Evolutionary conservation across 495 filamentous ascomycete genomes (phyloP), one percentile per base, ranked within the genome.

Genomic region (Chaetomium cochliodes): DNA sequence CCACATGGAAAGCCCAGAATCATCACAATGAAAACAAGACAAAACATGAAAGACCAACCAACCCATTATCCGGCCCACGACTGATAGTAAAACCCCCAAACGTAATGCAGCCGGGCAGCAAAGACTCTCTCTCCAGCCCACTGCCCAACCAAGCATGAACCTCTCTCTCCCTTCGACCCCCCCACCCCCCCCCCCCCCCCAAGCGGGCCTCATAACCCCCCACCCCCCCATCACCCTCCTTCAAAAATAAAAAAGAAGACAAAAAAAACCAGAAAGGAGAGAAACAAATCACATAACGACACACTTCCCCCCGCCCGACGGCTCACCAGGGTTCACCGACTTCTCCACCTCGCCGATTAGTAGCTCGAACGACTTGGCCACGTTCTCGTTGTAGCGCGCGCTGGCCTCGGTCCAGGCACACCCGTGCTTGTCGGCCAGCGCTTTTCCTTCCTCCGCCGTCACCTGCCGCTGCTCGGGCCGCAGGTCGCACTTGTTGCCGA

Each of bases 331-430:
- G 75, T 96, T 96, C 77, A 97, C 91, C 5, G 86, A 85, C 77
- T 96, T 97, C 79, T 99, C 96, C 63, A 99, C 89, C 80, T 98
- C 89, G 49, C 85, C 90, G 70, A 99, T 93, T 81, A 98, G 90
- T 58, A 96, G 82, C 75, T 98, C 93, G 73, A 99, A 99, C 11
- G 93, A 90, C 74, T 91, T 92, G 65, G 78, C 79, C 28, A 99
- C 96, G 76, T 98, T 97, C 82, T 92, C 90, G 73, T 96, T 90
- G 76, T 94, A 92, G 54, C 93, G 85, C 26, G 94, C 94, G 69
- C 90, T 94, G 46, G 93, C 92, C 78, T 99, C 94, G 22, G 93
- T 97, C 82, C 91, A 97, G 7, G 87, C 92, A 79, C 94, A 98
- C 63, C 90, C 88, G 79, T 93, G 90, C 73, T 96, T 88, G 58